Conservation (phyloP, 441 rosid genomes). For the Adansonia grandidieri region DNA sequence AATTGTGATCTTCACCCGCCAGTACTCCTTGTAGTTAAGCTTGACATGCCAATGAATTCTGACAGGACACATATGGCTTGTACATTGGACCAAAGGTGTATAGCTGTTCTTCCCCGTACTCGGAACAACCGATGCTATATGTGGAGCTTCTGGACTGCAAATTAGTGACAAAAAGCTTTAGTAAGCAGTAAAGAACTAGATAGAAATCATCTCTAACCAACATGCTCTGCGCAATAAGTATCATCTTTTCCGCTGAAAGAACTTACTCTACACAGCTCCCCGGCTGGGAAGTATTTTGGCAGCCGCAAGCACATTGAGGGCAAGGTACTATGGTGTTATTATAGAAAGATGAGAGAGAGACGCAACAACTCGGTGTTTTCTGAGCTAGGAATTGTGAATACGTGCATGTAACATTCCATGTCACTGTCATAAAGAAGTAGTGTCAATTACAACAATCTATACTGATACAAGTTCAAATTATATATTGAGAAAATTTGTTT, state of each 20-base stretch:
- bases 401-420: slow-evolving; percentile 80
- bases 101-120: slow-evolving; percentile 40
- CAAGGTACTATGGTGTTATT: slow-evolving; percentile 69
- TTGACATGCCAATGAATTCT: slow-evolving; percentile 92
- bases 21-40: slow-evolving; percentile 74
- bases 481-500: not conserved
- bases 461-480: not conserved
- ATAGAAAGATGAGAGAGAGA: slow-evolving; percentile 87
- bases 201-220: slow-evolving; percentile 9
- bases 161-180: slow-evolving; percentile 25
- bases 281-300: slow-evolving; percentile 50
- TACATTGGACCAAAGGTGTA: slow-evolving; percentile 68
- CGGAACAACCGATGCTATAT: slow-evolving; percentile 65
- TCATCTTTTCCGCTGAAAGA: slow-evolving; percentile 7
- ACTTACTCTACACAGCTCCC: slow-evolving; percentile 80
- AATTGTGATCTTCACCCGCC: slow-evolving; percentile 81
- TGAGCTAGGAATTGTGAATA: slow-evolving; percentile 79
- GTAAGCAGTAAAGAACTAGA: slow-evolving; percentile 18
- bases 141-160: slow-evolving; percentile 53
- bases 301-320: slow-evolving; percentile 77
- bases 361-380: slow-evolving; percentile 78
- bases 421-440: slow-evolving; percentile 55
- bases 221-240: not conserved
- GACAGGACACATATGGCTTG: slow-evolving; percentile 87
- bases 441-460: slow-evolving; percentile 12